Percentiles rank a stretch among this genome's conserved stretches.
Conservation (phyloP, 352 stramenopile species). For the Phytophthora megakarya region DNA sequence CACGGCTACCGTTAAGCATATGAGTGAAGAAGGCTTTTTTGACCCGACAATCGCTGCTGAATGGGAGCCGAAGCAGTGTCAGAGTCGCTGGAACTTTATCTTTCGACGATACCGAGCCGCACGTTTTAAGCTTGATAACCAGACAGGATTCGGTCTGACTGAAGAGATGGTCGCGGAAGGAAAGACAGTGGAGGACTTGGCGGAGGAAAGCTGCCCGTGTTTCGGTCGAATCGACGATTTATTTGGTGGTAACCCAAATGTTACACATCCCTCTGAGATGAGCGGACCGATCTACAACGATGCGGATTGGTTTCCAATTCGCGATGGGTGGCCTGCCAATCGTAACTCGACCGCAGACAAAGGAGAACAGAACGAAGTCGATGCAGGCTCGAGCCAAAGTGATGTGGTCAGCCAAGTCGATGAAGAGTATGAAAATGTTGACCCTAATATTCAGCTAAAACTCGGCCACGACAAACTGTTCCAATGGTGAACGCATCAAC, state of each 20-base stretch:
- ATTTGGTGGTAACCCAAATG: neutral
- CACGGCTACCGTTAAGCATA: neutral
- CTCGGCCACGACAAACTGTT: too few relatives aligned
- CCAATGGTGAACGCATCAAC: too few relatives aligned
- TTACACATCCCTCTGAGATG: neutral
- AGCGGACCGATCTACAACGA: neutral
- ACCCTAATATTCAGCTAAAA: neutral
- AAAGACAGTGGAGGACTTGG: neutral
- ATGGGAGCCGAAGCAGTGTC: neutral
- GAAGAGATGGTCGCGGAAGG: neutral
- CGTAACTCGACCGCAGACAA: neutral
- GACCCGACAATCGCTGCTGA: neutral
- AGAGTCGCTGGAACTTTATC: slow-evolving; percentile 8
- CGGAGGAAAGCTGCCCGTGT: neutral
- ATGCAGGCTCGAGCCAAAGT: neutral
- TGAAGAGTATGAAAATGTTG: neutral
- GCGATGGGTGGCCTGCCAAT: neutral
- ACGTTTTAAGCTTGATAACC: neutral
- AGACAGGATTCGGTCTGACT: slow-evolving; percentile 6
- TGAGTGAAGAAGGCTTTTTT: neutral
- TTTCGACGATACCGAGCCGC: slow-evolving; percentile 4
- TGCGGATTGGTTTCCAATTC: neutral
- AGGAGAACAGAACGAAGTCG: too few relatives aligned
- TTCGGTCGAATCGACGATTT: neutral
- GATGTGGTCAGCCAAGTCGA: too few relatives aligned